Percentiles rank a stretch among this genome's conserved stretches.
phyloP scores from a whole-genome alignment of 495 filamentous ascomycete species.

The Penicillium cosmopolitanum region DNA sequence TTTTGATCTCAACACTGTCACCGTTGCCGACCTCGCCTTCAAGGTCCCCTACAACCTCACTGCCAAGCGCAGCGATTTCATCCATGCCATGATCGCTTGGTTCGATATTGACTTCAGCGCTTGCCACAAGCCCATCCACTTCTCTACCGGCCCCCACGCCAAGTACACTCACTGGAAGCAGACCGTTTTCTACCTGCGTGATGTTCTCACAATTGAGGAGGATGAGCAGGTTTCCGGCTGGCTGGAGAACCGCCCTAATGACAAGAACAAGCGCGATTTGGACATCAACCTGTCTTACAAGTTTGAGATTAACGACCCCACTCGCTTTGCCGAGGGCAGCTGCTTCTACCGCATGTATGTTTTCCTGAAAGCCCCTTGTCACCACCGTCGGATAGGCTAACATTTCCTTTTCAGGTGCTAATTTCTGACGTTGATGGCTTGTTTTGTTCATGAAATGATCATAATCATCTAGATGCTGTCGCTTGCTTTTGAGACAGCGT shows the following conservation, averaged over 20 bases:
- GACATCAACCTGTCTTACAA: conserved; percentile 88
- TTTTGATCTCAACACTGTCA: conserved; percentile 82
- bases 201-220: conserved; percentile 81
- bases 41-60: conserved; percentile 69
- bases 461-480: conserved; percentile 27
- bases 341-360: conserved; percentile 89
- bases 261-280: conserved; percentile 90
- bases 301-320: conserved; percentile 73
- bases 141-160: conserved; percentile 86
- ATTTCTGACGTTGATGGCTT: conserved; percentile 26
- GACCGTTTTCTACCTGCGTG: conserved; percentile 86
- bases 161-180: conserved; percentile 97
- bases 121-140: conserved; percentile 84
- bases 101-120: conserved; percentile 98
- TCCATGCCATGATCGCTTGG: conserved; percentile 96
- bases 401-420: conserved; percentile 45
- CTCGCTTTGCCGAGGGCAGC: conserved; percentile 65
- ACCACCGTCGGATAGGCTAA: conserved; percentile 29
- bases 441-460: conserved; percentile 16
- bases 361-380: neutral
- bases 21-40: conserved; percentile 74
- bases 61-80: conserved; percentile 80
- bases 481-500: conserved; percentile 26
- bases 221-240: conserved; percentile 72
- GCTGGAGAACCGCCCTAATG: conserved; percentile 83